Percentiles rank a stretch among this genome's conserved stretches.
phyloP scores from a whole-genome alignment of 1,284 basidiomycete genomes.

The Pascua guehoae region DNA sequence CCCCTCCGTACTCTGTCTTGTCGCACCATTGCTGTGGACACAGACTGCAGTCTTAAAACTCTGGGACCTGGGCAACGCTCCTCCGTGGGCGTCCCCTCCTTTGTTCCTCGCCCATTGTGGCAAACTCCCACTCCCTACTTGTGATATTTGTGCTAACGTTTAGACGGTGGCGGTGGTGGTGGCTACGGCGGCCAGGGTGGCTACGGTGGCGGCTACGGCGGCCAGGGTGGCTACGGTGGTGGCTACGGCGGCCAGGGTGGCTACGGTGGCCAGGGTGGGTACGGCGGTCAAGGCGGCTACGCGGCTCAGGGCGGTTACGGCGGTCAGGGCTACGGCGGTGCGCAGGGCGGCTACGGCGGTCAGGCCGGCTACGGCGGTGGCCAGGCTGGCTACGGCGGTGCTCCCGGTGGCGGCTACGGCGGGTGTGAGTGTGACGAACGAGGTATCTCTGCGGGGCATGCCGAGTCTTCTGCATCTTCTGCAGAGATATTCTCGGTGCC shows the following conservation, averaged over 20 bases:
- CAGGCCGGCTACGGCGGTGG: constrained; percentile 45
- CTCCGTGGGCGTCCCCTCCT: no score
- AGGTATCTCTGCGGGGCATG: no score
- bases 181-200: constrained; percentile 33
- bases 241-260: constrained; percentile 38
- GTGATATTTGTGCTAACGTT: background rate
- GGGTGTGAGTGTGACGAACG: constrained; percentile 22
- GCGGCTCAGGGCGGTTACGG: constrained; percentile 21
- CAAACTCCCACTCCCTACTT: constrained; percentile 1
- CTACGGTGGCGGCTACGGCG: constrained; percentile 35
- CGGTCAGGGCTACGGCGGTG: constrained; percentile 40
- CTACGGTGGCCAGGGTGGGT: constrained; percentile 33
- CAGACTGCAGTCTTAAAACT: no score
- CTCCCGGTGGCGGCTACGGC: constrained; percentile 25
- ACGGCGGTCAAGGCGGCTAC: constrained; percentile 42
- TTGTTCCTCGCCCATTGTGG: no score
- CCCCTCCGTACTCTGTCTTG: no score
- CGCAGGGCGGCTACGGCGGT: constrained; percentile 39
- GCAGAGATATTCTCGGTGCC: no score
- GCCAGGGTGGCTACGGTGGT: constrained; percentile 43
- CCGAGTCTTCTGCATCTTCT: no score
- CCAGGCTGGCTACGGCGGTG: constrained; percentile 37
- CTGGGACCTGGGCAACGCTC: no score
- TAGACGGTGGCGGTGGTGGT: constrained; percentile 29
- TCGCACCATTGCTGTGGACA: no score